Evolutionary conservation across 345 rosid species (phyloP).

Genomic region (Carallia pectinifolia): DNA sequence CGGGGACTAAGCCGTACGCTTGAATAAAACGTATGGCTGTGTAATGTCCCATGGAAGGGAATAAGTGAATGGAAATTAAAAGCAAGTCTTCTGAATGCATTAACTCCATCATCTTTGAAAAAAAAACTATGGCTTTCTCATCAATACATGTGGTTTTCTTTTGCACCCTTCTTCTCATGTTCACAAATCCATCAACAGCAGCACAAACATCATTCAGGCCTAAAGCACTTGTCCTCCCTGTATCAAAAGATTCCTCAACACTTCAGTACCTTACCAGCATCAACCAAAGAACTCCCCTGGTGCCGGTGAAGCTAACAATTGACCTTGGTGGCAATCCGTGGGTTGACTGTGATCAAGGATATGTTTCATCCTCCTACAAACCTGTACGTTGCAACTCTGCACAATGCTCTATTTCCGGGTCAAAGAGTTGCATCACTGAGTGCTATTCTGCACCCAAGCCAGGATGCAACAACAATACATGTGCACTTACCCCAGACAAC

Average conservation of each 20-base stretch:
- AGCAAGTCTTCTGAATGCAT: too few relatives aligned
- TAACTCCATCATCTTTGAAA: too few relatives aligned
- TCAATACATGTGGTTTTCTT: too few relatives aligned
- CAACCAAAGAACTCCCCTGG: background rate
- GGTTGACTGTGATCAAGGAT: background rate
- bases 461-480: background rate
- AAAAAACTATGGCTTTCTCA: too few relatives aligned
- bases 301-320: background rate
- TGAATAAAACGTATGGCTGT: too few relatives aligned
- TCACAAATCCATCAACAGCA: background rate
- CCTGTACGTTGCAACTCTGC: conserved; percentile 1
- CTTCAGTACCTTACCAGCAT: background rate
- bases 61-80: too few relatives aligned
- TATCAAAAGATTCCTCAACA: background rate
- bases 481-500: background rate
- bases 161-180: background rate
- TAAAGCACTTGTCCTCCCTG: background rate
- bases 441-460: background rate
- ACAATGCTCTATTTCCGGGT: background rate
- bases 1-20: too few relatives aligned
- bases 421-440: background rate
- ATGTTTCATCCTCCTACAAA: background rate
- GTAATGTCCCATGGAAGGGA: too few relatives aligned
- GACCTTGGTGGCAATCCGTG: background rate
- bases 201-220: conserved; percentile 2